Base-by-base conservation (phyloP, 2,329 filamentous ascomycete species). In the Bretziella fagacearum region DNA sequence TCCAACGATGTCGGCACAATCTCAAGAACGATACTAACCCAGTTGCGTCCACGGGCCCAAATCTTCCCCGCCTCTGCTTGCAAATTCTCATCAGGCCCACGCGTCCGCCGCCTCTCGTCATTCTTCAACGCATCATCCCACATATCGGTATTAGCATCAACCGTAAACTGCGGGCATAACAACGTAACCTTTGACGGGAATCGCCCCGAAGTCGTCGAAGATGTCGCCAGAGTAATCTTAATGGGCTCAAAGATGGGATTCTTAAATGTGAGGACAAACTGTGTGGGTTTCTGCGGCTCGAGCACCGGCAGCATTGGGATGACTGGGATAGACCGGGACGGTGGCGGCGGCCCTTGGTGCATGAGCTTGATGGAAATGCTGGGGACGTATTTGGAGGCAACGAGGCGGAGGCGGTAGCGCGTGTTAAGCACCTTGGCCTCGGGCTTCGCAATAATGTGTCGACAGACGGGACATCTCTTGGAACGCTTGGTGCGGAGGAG, bases 191-290 rank as follows among this genome's bases (percentile, higher is more conserved):
- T 81, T 48, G 80, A 82, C 1, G 74, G 70, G 56, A 87, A 82
- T 6, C 77, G 71, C 3, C 85, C 85, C 0, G 85, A 84, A 0
- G 84, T 93, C 7, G 71, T 71, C 20, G 79, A 74, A 0, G 89
- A 85, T 0, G 87, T 93, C 3, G 86, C 89, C 6, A 98, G 73
- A 0, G 81, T 89, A 49, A 98, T 80, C 50, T 81, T 81, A 54
- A 98, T 80, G 18, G 76, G 73, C 54, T 98, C 91, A 62, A 95
- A 98, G 53, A 96, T 78, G 20, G 91, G 87, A 57, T 98, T 98
- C 58, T 81, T 84, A 55, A 98, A 77, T 0, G 87, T 94, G 35
- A 98, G 70, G 33, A 96, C 71, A 61, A 85, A 93, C 59, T 95
- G 87, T 18, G 77, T 67, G 1, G 73, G 74, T 39, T 68, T 68